Percentiles rank a stretch among this genome's conserved stretches.
Evolutionary conservation across 306 rosid genomes (phyloP).

Genomic region (Trifolium repens): DNA sequence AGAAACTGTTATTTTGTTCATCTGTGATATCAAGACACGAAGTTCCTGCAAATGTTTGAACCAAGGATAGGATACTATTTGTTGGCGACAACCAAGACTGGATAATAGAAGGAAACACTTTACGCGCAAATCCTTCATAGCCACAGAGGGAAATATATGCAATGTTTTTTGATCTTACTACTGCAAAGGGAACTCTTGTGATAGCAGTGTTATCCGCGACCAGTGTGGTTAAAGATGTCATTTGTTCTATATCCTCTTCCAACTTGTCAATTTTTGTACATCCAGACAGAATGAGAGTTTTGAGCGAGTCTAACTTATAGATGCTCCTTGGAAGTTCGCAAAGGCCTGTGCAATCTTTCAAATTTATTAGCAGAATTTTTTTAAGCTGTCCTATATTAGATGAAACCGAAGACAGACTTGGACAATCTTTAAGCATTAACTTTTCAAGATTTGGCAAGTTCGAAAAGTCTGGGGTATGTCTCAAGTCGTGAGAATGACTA

Average conservation of each 20-base stretch:
- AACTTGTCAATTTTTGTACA: slow-evolving; percentile 28
- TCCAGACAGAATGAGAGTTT: slow-evolving; percentile 43
- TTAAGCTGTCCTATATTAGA: slow-evolving; percentile 25
- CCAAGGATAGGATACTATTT: not conserved
- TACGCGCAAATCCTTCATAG: slow-evolving; percentile 29
- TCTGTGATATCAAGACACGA: not conserved
- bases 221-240: slow-evolving; percentile 1
- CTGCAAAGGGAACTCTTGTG: slow-evolving; percentile 29
- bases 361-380: slow-evolving; percentile 26
- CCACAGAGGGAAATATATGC: slow-evolving; percentile 41
- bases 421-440: not conserved
- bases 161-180: slow-evolving; percentile 22
- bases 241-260: slow-evolving; percentile 6
- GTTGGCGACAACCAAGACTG: slow-evolving; percentile 46
- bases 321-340: slow-evolving; percentile 39
- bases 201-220: slow-evolving; percentile 48
- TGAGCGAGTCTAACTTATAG: slow-evolving; percentile 31
- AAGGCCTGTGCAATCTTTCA: slow-evolving; percentile 39
- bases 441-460: not conserved
- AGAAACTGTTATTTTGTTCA: not conserved
- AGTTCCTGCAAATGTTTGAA: not conserved
- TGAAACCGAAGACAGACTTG: not conserved
- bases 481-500: not conserved
- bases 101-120: slow-evolving; percentile 38
- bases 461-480: not conserved